Percentiles rank a stretch among this genome's conserved stretches.
Conservation (phyloP, 225 moss, liverwort and hornwort species). For the Climacium dendroides region DNA sequence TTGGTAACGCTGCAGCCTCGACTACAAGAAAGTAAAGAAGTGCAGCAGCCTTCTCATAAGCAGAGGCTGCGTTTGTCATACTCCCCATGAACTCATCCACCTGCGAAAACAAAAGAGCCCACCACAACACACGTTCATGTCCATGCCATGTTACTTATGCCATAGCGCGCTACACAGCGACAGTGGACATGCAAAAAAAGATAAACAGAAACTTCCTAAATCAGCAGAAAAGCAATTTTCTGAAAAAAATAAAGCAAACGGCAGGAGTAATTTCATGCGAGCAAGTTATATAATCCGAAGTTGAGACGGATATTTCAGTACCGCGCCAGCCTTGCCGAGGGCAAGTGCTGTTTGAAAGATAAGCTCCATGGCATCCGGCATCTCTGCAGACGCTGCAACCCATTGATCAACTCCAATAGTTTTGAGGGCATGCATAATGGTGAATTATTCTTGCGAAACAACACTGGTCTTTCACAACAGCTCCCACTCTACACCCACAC, state of each 20-base stretch:
- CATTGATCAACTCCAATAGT: constrained; percentile 21
- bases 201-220: not conserved
- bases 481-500: constrained; percentile 21
- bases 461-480: constrained; percentile 23
- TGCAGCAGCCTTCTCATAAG: constrained; percentile 63
- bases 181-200: not conserved
- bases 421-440: constrained; percentile 11
- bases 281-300: not conserved
- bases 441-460: constrained; percentile 9
- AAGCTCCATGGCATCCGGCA: constrained; percentile 97
- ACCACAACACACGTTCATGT: not conserved
- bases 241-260: not conserved
- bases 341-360: constrained; percentile 89
- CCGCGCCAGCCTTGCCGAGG: constrained; percentile 76
- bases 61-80: constrained; percentile 45
- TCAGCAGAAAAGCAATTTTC: not conserved
- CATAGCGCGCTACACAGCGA: not conserved
- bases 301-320: constrained; percentile 24
- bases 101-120: constrained; percentile 22
- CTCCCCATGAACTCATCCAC: constrained; percentile 90
- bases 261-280: not conserved
- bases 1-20: constrained; percentile 72
- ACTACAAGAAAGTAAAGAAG: constrained; percentile 69
- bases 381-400: constrained; percentile 58
- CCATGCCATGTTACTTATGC: not conserved